Base-by-base conservation (phyloP, 805 yeast genomes). In the Kregervanrija delftensis region DNA sequence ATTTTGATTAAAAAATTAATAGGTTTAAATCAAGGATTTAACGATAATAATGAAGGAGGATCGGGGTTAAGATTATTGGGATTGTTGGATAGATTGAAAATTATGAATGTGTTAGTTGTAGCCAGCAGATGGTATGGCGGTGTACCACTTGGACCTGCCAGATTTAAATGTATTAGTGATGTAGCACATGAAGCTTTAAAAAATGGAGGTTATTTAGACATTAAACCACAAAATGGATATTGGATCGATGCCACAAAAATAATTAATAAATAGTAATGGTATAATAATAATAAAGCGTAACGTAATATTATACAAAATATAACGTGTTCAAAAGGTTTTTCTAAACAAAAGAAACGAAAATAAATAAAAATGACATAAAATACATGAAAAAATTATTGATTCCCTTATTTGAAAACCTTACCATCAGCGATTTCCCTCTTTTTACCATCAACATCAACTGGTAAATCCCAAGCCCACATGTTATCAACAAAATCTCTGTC, bases 391-490 rank as follows among this genome's bases (percentile, higher is more conserved):
- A 35, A 30, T 32, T 30, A 39, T 22, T 13, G 33, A 39, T 28
- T 30, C 43, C 57, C 54, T 72, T 83, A 90, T 81, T 91, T 91
- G 75, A 89, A 83, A 57, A 91, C 97, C 79, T 91, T 90, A 74
- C 99, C 99, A 69, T 91, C 99, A 55, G 84, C 96, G 60, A 91
- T 85, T 74, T 86, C 96, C 66, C 75, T 83, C 65, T 73, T 65
- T 72, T 79, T 84, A 65, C 96, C 96, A 65, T 83, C 72, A 64
- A 83, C 75, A 46, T 68, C 68, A 56, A 89, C 79, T 57, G 98
- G 98, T 76, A 88, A 80, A 69, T 91, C 99, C 98, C 98, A 91
- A 58, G 97, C 95, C 83, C 95, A 87, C 83, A 89, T 76, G 80
- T 89, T 86, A 71, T 86, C 76, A 60, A 93, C 69, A 63, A 87